Conservation (phyloP, 192 early-diverging fungal genomes). For the Rhizoclosmatium sp. region DNA sequence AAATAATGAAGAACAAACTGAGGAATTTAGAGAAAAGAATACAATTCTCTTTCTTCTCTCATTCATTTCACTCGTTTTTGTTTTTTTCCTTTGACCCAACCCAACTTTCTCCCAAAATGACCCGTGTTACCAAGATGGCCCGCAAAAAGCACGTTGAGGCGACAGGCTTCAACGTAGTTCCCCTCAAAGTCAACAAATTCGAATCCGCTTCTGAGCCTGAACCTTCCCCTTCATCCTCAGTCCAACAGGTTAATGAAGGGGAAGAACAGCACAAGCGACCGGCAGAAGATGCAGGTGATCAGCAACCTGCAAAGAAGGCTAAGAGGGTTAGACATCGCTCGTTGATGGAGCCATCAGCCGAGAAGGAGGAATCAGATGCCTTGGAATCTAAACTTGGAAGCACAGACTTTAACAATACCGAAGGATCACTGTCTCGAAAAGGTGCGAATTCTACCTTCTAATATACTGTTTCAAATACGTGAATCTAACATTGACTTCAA, state of each 20-base stretch:
- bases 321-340: slow-evolving; percentile 32
- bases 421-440: too few relatives aligned
- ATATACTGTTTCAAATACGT: too few relatives aligned
- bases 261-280: background rate
- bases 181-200: slow-evolving; percentile 57
- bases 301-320: slow-evolving; percentile 34
- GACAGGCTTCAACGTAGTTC: slow-evolving; percentile 53
- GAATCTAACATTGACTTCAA: too few relatives aligned
- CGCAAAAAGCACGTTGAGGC: slow-evolving; percentile 62
- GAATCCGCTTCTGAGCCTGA: slow-evolving; percentile 42
- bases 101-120: slow-evolving; percentile 50
- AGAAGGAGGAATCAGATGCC: background rate
- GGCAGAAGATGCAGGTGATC: slow-evolving; percentile 3
- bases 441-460: too few relatives aligned
- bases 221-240: background rate
- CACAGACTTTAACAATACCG: too few relatives aligned
- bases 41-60: background rate
- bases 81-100: slow-evolving; percentile 23
- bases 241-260: too few relatives aligned
- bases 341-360: background rate
- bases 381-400: too few relatives aligned
- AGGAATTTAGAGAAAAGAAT: background rate
- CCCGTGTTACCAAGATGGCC: slow-evolving; percentile 62
- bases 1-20: background rate
- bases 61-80: slow-evolving; percentile 23